Evolutionary conservation across 257 asterid genomes (phyloP), one percentile per base, ranked within the genome.

Genomic region (Gynochthodes officinalis): DNA sequence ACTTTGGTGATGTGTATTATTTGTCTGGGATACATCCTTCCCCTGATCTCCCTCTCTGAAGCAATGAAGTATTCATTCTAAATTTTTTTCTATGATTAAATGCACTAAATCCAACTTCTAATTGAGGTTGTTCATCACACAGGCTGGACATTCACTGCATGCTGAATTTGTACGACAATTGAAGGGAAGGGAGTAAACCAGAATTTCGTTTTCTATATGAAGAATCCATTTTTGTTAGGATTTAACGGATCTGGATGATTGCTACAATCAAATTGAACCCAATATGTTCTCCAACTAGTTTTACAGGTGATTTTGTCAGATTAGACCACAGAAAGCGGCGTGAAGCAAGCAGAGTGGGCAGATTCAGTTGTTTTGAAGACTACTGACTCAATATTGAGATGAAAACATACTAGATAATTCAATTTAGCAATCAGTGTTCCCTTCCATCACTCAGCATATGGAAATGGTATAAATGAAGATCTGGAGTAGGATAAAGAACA

Each of bases 131-230:
- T 65, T 52, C 54, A 48, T 54, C 43, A 61, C 59, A 69, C 82
- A 92, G 96, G 96, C 83, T 71, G 97, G 97, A 57, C 97, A 91
- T 83, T 82, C 96, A 10, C 73, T 91, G 78, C 98, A 91, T 65
- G 69, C 95, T 0, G 89, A 89, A 71, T 89, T 94, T 55, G 89
- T 86, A 77, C 89, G 90, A 10, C 50, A 72, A 60, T 67, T 93
- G 46, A 75, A 63, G 10, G 85, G 84, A 74, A 37, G 74, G 77
- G 61, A 50, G 35, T 55, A 40, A n/a, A 30, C 37, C 3, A 33
- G 39, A 57, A 53, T 46, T 9, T 39, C 30, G 8, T 33, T 18
- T 1, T 21, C 13, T 35, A 15, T 35, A 15, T 21, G 46, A 49
- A 28, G 39, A 4, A 23, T 21, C 73, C 6, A 66, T 39, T 58